Base-by-base conservation (phyloP, 768 basidiomycete species). In the Dentipellis sp. region DNA sequence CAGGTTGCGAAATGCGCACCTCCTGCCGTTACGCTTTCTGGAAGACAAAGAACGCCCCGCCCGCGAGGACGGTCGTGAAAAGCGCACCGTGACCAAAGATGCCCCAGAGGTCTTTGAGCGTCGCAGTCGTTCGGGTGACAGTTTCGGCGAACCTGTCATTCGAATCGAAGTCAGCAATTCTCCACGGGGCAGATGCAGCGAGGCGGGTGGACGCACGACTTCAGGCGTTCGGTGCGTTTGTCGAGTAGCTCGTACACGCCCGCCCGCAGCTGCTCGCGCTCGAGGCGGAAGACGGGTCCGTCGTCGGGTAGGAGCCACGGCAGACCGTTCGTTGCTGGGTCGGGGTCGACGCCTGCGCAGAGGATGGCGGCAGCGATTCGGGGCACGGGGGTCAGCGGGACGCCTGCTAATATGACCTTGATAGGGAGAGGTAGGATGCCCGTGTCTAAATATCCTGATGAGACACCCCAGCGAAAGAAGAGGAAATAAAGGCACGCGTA, bases 171-270 rank as follows among this genome's bases (percentile, higher is more conserved):
- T 29, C 29, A 29, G 29, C 29, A 29, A 3, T 3, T 29, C 29
- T 29, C n/a, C 1, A 42, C 1, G 16, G 40, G 12, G 14, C 42
- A 45, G 9, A 19, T 14, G 42, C 9, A 45, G 11, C 40, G 7
- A 12, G 4, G 39, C 16, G 42, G 16, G 12, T 45, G 9, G 6
- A 45, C 42, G 6, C n/a, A 45, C 42, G n/a, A 17, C 19, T n/a
- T 45, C 8, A 45, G n/a, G 1, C 42, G 42, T 7, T 45, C 42
- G 42, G 53, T 47, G 37, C 59, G 55, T 4, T 37, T 23, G 50
- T 79, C 75, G 17, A 82, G 71, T 71, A 81, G 73, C 54, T 70
- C 70, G 64, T 82, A 82, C 19, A 82, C 76, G 2, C 80, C 80
- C 48, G 71, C 59, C 57, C 73, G 75, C 63, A 82, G 72, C 52